phyloP scores from a whole-genome alignment of 352 stramenopile genomes.

The Pythium dissimile region DNA sequence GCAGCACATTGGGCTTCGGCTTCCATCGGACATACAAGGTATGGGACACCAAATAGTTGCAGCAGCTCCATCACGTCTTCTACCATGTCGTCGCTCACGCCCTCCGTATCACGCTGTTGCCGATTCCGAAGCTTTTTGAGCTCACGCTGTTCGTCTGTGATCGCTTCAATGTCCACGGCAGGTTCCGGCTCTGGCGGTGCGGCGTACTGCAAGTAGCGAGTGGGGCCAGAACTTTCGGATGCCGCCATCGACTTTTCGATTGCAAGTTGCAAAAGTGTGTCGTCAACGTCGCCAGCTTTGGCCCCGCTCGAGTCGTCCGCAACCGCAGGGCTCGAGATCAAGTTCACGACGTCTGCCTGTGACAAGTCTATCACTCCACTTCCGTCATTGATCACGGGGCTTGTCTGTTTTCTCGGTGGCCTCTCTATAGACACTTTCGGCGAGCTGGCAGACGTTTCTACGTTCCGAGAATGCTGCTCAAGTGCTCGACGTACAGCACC shows the following conservation, averaged over 20 bases:
- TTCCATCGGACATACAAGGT: constrained; percentile 98
- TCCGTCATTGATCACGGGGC: not conserved
- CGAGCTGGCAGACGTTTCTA: constrained; percentile 5
- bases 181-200: constrained; percentile 4
- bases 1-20: constrained; percentile 98
- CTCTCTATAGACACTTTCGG: not conserved
- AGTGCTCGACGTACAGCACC: constrained; percentile 70
- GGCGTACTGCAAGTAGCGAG: constrained; percentile 22
- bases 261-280: constrained; percentile 17
- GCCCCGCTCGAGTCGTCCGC: not conserved
- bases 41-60: constrained; percentile 97
- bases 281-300: constrained; percentile 5
- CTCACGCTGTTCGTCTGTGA: constrained; percentile 61
- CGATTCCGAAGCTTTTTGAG: constrained; percentile 76
- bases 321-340: not conserved
- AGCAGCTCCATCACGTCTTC: constrained; percentile 96
- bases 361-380: constrained; percentile 3
- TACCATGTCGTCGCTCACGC: constrained; percentile 97
- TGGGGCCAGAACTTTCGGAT: not conserved
- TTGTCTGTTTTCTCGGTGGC: not conserved
- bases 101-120: constrained; percentile 89
- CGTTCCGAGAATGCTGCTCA: constrained; percentile 45
- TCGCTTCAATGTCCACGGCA: constrained; percentile 25
- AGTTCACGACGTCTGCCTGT: not conserved
- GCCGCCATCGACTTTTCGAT: constrained; percentile 22